Evolutionary conservation across 306 rosid genomes (phyloP).

Genomic region (Quercus cerris): DNA sequence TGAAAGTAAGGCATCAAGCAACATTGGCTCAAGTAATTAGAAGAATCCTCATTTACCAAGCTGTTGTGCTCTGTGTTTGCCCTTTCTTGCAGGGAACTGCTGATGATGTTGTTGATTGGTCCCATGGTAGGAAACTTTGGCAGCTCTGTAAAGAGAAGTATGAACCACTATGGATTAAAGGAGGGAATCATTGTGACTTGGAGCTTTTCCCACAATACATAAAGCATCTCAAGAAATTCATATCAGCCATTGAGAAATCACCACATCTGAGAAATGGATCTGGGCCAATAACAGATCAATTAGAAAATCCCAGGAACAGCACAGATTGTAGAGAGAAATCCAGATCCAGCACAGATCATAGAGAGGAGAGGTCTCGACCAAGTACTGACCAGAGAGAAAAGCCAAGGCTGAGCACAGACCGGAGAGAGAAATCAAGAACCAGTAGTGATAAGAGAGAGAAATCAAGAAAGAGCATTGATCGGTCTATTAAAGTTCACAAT

Average conservation of each 20-base stretch:
- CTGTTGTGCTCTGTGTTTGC: slow-evolving; percentile 26
- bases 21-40: slow-evolving; percentile 5
- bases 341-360: slow-evolving; percentile 37
- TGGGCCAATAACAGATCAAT: slow-evolving; percentile 42
- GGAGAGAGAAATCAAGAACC: slow-evolving; percentile 61
- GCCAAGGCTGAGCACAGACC: slow-evolving; percentile 50
- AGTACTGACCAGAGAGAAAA: slow-evolving; percentile 57
- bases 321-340: slow-evolving; percentile 73
- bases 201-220: slow-evolving; percentile 86
- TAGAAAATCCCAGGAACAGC: slow-evolving; percentile 67
- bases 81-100: slow-evolving; percentile 62
- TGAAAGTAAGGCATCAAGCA: background rate
- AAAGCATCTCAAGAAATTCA: slow-evolving; percentile 87
- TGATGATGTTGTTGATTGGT: slow-evolving; percentile 90
- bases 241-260: slow-evolving; percentile 56
- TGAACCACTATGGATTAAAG: slow-evolving; percentile 94
- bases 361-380: slow-evolving; percentile 30
- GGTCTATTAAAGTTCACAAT: slow-evolving; percentile 41
- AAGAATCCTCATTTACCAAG: slow-evolving; percentile 18
- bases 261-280: slow-evolving; percentile 33
- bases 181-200: slow-evolving; percentile 92
- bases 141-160: slow-evolving; percentile 87
- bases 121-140: slow-evolving; percentile 97
- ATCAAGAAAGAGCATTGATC: slow-evolving; percentile 61
- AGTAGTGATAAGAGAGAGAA: slow-evolving; percentile 66